These are phyloP conservation scores for Obba rivulosa DNA, from an alignment of 768 basidiomycete species.

Conservation along the genomic window DNA sequence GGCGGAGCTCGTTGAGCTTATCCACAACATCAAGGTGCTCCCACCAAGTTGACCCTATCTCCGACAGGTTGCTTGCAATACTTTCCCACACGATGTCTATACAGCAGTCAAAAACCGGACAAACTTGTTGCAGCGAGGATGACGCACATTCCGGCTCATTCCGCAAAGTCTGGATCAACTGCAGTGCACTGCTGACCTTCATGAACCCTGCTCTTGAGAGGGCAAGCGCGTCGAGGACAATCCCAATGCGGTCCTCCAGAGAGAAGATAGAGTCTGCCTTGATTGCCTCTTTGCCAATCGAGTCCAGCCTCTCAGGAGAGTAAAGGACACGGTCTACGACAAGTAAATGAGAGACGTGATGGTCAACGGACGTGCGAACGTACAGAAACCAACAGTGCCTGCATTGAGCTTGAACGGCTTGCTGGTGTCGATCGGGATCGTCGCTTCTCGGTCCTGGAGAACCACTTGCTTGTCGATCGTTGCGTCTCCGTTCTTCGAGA, in stretches of 20 bases:
- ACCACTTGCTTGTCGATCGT: conserved; percentile 56
- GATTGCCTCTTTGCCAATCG: conserved; percentile 79
- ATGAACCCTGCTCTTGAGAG: conserved; percentile 79
- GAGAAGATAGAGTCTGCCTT: conserved; percentile 60
- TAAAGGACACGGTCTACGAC: conserved; percentile 79
- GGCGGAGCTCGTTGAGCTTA: conserved; percentile 54
- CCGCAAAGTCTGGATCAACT: conserved; percentile 61
- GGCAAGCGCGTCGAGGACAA: conserved; percentile 78
- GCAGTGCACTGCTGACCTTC: conserved; percentile 71
- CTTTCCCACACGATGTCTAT: conserved; percentile 83
- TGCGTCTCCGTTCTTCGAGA: conserved; percentile 51
- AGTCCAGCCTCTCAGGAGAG: conserved; percentile 67
- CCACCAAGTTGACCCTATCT: conserved; percentile 74
- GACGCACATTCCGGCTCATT: conserved; percentile 73
- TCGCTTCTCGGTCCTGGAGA: conserved; percentile 62
- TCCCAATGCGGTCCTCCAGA: conserved; percentile 82
- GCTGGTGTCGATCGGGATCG: conserved; percentile 66
- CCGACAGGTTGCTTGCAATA: conserved; percentile 50
- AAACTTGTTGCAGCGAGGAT: neutral
- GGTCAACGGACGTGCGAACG: neutral
- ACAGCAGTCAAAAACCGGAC: neutral
- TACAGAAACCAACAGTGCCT: conserved; percentile 84
- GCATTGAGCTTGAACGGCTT: conserved; percentile 88
- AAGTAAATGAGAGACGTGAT: neutral
- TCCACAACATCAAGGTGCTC: conserved; percentile 56